phyloP scores from a whole-genome alignment of 345 rosid species.

The Mangifera indica region DNA sequence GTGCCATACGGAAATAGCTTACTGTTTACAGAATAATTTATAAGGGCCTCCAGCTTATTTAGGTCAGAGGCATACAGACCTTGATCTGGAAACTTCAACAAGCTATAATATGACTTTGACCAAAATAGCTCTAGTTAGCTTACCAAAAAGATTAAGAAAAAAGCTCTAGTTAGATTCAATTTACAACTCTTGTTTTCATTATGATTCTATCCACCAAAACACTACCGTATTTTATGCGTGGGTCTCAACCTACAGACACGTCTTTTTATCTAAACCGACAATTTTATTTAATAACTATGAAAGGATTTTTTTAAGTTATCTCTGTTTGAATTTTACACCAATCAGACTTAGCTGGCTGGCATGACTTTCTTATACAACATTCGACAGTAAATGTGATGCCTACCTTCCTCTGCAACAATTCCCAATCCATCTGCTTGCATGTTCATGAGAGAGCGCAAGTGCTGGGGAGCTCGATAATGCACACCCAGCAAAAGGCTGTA shows the following conservation, averaged over 20 bases:
- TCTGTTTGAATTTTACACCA: neutral
- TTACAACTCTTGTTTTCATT: neutral
- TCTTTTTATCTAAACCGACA: constrained; percentile 1
- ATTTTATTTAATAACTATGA: neutral
- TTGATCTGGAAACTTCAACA: neutral
- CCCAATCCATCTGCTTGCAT: constrained; percentile 63
- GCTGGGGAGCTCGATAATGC: constrained; percentile 97
- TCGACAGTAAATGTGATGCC: neutral
- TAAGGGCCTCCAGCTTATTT: neutral
- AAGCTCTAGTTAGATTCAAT: neutral
- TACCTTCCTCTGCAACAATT: constrained; percentile 91
- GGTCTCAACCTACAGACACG: neutral
- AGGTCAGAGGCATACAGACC: neutral
- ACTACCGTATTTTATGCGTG: too few relatives aligned
- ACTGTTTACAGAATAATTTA: constrained; percentile 5
- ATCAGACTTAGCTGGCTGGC: neutral
- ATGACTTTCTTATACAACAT: neutral
- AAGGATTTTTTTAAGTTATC: neutral
- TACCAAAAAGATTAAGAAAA: too few relatives aligned
- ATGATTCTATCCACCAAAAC: neutral
- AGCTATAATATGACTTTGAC: neutral
- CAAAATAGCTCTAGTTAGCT: neutral
- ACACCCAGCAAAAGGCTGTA: constrained; percentile 97
- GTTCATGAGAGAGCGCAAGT: constrained; percentile 50
- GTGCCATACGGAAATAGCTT: neutral